Base-by-base conservation (phyloP, 2,329 filamentous ascomycete genomes). In the Colletotrichum agaves region DNA sequence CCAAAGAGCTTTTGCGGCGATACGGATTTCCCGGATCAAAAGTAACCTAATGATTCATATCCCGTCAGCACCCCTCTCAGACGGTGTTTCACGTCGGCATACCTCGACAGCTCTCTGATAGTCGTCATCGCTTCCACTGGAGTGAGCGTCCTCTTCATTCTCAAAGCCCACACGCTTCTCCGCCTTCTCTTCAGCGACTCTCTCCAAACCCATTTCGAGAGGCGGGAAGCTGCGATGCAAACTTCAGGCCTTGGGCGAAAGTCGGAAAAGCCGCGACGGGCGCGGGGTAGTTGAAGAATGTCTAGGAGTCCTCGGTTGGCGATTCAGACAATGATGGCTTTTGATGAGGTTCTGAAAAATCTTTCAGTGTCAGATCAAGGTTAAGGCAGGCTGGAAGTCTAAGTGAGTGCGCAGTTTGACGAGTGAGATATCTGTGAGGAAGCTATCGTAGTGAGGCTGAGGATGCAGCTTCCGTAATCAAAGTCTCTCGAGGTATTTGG, bases 1-100 rank as follows among this genome's bases (percentile, higher is more conserved):
- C 86, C 55, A 91, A 82, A 12, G 89, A 91, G 73, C 88, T 90
- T 79, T 91, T 91, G 66, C 89, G 85, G 21, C 89, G 86, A 72
- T 90, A 88, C 0, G 84, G 83, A 71, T 86, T 90, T 43, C 83
- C 78, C 1, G 85, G 79, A 69, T 91, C 88, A 73, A 91, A 91
- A 21, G 87, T 83, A 56, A 91, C 88, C 87, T 88, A 31, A 17
- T 8, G 21, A 31, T 41, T n/a, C 15, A 50, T 12, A 10, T 31
- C 53, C 17, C 58, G 19, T 35, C 46, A 60, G 60, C 23, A 37
- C 43, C 33, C 53, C 33, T 52, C 31, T 27, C 15, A 13, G 47
- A 46, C 21, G 43, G 58, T 37, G 33, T 47, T 31, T 56, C 41
- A 52, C 12, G 39, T 17, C 39, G 37, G 69, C 74, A 37, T 78